These are phyloP conservation scores for Podospora pseudopauciseta DNA, from an alignment of 495 filamentous ascomycete species.

Conservation along the genomic window DNA sequence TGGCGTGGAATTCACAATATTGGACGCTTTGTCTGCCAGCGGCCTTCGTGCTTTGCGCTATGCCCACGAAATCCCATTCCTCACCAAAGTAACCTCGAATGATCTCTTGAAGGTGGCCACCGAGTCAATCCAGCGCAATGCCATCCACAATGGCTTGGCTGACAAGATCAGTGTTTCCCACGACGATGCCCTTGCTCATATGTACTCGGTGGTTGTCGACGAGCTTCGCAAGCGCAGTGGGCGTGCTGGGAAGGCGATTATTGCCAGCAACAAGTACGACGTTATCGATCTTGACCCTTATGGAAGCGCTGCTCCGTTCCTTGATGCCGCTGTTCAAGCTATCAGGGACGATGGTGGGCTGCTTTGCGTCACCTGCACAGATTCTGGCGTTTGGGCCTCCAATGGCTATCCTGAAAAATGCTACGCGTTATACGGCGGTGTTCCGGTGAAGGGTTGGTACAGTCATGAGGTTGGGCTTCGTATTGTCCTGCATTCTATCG, in stretches of 20 bases:
- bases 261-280: constrained; percentile 60
- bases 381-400: constrained; percentile 90
- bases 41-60: constrained; percentile 91
- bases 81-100: constrained; percentile 81
- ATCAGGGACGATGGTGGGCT: constrained; percentile 80
- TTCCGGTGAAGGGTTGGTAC: constrained; percentile 75
- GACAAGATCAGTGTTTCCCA: constrained; percentile 67
- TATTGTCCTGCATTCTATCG: constrained; percentile 75
- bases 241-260: constrained; percentile 21
- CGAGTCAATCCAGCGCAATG: constrained; percentile 74
- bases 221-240: constrained; percentile 33
- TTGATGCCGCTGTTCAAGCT: constrained; percentile 83
- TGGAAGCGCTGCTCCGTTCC: constrained; percentile 83
- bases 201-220: constrained; percentile 65
- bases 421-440: constrained; percentile 84
- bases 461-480: constrained; percentile 89
- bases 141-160: constrained; percentile 71
- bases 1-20: constrained; percentile 62
- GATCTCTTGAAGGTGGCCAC: constrained; percentile 77
- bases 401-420: constrained; percentile 90
- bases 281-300: constrained; percentile 98
- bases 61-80: constrained; percentile 80
- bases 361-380: constrained; percentile 93
- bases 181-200: constrained; percentile 81
- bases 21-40: constrained; percentile 93